phyloP scores from a whole-genome alignment of 2,329 filamentous ascomycete species.

The Alternaria gansuensis region DNA sequence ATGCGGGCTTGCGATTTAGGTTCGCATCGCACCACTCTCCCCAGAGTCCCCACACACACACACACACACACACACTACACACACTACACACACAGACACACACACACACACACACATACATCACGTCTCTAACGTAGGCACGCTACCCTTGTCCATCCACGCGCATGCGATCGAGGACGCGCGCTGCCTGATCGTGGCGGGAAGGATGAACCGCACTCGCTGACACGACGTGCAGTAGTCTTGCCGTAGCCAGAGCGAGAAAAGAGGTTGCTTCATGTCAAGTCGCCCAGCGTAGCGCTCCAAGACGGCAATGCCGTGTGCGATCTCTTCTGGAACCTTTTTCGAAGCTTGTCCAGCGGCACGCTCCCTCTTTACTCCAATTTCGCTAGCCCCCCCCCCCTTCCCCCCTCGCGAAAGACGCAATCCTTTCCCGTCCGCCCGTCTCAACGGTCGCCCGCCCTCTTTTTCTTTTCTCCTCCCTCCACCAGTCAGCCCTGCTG shows the following conservation, averaged over 20 bases:
- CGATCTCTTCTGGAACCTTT: slow-evolving; percentile 26
- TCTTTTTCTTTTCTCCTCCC: slow-evolving; percentile 18
- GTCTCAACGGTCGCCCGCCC: slow-evolving; percentile 36
- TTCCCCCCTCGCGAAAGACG: slow-evolving; percentile 14
- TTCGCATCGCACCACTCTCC: slow-evolving; percentile 13
- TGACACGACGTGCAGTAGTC: slow-evolving; percentile 32
- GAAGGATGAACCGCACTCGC: slow-evolving; percentile 31
- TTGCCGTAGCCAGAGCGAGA: slow-evolving; percentile 14
- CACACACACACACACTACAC: background rate
- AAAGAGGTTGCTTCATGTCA: slow-evolving; percentile 13
- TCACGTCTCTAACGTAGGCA: slow-evolving; percentile 1
- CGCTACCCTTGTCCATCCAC: slow-evolving; percentile 1
- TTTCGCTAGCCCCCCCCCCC: slow-evolving; percentile 28
- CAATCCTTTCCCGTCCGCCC: slow-evolving; percentile 37
- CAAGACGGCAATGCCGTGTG: slow-evolving; percentile 9
- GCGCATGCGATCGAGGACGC: slow-evolving; percentile 16
- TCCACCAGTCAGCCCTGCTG: slow-evolving; percentile 23
- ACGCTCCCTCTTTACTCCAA: slow-evolving; percentile 19
- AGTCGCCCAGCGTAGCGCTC: background rate
- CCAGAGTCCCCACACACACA: slow-evolving; percentile 4
- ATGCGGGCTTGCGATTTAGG: slow-evolving; percentile 10
- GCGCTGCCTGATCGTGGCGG: slow-evolving; percentile 19
- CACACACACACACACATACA: background rate
- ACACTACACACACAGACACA: background rate
- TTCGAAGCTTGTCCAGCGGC: slow-evolving; percentile 23